These are phyloP conservation scores for Lignosus rhinocerotis DNA, from an alignment of 1,284 basidiomycete species.

Conservation along the genomic window DNA sequence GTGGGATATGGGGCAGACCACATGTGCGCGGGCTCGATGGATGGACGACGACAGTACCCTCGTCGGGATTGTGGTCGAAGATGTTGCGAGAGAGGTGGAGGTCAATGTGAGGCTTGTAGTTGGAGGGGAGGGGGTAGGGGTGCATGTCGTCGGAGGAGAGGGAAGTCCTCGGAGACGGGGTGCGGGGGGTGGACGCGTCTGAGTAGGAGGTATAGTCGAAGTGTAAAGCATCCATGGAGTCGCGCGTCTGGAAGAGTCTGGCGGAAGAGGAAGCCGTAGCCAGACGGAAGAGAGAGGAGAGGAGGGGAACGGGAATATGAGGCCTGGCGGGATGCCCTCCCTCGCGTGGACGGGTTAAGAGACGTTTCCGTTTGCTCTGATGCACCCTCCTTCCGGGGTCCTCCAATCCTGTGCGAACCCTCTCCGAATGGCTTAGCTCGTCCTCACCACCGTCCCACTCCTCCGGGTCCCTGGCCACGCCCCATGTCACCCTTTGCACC, in stretches of 20 bases:
- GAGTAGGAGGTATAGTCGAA: slow-evolving; percentile 68
- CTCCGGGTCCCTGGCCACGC: slow-evolving; percentile 12
- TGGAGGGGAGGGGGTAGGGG: slow-evolving; percentile 38
- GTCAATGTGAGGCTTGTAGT: slow-evolving; percentile 42
- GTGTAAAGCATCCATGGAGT: slow-evolving; percentile 55
- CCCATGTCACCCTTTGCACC: slow-evolving; percentile 19
- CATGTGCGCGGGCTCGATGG: slow-evolving; percentile 36
- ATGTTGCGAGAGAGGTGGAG: slow-evolving; percentile 51
- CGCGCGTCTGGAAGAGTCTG: slow-evolving; percentile 22
- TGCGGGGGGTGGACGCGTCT: slow-evolving; percentile 66
- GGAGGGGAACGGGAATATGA: slow-evolving; percentile 16
- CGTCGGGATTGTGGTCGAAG: slow-evolving; percentile 47
- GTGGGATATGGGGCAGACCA: slow-evolving; percentile 33
- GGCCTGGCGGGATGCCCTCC: slow-evolving; percentile 4
- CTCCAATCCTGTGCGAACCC: slow-evolving; percentile 19
- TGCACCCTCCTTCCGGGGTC: slow-evolving; percentile 20
- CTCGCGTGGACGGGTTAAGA: slow-evolving; percentile 11
- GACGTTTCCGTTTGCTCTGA: slow-evolving; percentile 2
- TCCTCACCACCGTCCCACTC: slow-evolving; percentile 15
- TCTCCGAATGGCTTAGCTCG: slow-evolving; percentile 20
- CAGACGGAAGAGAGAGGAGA: slow-evolving; percentile 15
- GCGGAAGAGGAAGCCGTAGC: slow-evolving; percentile 23
- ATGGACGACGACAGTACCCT: slow-evolving; percentile 38
- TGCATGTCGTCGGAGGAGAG: slow-evolving; percentile 42
- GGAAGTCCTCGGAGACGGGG: slow-evolving; percentile 58